Evolutionary conservation across 768 basidiomycete species (phyloP).

Genomic region (Vararia minispora): DNA sequence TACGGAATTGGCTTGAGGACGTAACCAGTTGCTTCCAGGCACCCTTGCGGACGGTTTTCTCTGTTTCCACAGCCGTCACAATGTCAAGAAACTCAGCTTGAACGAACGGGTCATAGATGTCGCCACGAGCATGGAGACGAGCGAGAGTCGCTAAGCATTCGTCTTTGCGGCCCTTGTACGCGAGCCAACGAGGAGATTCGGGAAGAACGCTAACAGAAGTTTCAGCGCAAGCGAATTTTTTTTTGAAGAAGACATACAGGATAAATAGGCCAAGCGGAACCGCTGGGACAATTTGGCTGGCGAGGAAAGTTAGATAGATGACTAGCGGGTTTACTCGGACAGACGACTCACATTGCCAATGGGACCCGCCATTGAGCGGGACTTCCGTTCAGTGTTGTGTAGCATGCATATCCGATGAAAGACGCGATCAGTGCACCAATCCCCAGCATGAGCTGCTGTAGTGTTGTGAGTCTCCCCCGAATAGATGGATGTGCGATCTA

Average conservation of each 20-base stretch:
- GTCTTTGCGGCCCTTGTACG: constrained; percentile 36
- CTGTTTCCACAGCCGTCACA: constrained; percentile 13
- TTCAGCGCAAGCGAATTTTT: too few species aligned
- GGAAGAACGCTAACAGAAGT: constrained; percentile 16
- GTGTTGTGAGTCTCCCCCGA: constrained; percentile 39
- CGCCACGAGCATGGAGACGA: constrained; percentile 39
- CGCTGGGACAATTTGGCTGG: too few species aligned
- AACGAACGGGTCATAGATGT: constrained; percentile 37
- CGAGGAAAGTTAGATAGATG: too few species aligned
- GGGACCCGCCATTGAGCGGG: constrained; percentile 41
- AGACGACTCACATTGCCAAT: constrained; percentile 23
- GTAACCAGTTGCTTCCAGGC: constrained; percentile 30
- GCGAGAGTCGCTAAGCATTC: constrained; percentile 33
- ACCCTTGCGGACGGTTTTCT: constrained; percentile 13
- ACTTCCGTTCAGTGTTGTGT: constrained; percentile 13
- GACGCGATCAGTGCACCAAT: constrained; percentile 36
- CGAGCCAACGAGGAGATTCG: constrained; percentile 39
- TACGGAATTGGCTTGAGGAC: constrained; percentile 33
- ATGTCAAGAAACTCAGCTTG: constrained; percentile 19
- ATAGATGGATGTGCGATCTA: constrained; percentile 49
- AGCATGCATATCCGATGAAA: constrained; percentile 20
- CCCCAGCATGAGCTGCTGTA: constrained; percentile 45
- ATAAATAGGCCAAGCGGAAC: too few species aligned
- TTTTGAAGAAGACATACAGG: too few species aligned
- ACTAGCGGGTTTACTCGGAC: too few species aligned